Percentiles rank a stretch among this genome's conserved stretches.
Conservation (phyloP, 129 eudicot genomes). For the Pittosporum tobira region DNA sequence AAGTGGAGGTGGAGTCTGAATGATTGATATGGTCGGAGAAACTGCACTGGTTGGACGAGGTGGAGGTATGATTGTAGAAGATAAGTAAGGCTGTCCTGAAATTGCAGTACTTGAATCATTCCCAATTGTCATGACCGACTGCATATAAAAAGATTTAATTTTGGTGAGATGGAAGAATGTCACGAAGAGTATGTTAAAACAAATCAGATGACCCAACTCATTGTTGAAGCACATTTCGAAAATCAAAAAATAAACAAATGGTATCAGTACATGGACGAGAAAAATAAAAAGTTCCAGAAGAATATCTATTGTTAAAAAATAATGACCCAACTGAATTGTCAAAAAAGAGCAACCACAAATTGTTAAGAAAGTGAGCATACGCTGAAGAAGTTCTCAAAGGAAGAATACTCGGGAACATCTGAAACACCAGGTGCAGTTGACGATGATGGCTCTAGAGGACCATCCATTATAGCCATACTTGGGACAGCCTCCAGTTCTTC, state of each 20-base stretch:
- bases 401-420: slow-evolving; percentile 49
- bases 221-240: background rate
- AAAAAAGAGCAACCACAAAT: background rate
- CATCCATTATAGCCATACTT: slow-evolving; percentile 63
- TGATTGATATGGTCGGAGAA: slow-evolving; percentile 28
- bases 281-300: too few species aligned
- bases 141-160: slow-evolving; percentile 23
- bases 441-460: slow-evolving; percentile 57
- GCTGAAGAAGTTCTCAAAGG: slow-evolving; percentile 65
- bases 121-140: slow-evolving; percentile 52
- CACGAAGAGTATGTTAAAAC: too few species aligned
- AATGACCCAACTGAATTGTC: background rate
- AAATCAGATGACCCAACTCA: too few species aligned
- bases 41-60: slow-evolving; percentile 26
- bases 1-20: slow-evolving; percentile 34
- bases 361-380: slow-evolving; percentile 29
- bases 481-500: slow-evolving; percentile 85
- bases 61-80: background rate
- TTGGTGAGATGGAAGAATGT: too few species aligned
- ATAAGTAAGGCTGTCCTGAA: slow-evolving; percentile 32
- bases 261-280: background rate
- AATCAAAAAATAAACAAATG: background rate
- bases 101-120: slow-evolving; percentile 27
- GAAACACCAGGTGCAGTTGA: slow-evolving; percentile 34
- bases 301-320: background rate